phyloP scores from a whole-genome alignment of 192 early-diverging fungal genomes.

The Gonapodya prolifera region DNA sequence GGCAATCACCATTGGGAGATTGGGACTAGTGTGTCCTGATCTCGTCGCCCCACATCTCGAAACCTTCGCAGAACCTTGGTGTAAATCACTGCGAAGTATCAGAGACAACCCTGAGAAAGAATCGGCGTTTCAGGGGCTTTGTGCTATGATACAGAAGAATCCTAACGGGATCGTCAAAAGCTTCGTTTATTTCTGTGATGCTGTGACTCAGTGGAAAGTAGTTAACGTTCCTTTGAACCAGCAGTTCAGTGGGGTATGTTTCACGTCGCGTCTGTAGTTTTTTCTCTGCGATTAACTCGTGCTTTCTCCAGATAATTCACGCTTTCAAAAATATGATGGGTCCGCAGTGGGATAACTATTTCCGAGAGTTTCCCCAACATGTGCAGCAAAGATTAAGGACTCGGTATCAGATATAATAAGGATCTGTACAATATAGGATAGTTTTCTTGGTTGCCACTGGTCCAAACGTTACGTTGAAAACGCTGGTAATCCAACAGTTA shows the following conservation, averaged over 20 bases:
- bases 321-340: slow-evolving; percentile 56
- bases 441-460: too few relatives aligned
- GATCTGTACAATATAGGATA: not conserved
- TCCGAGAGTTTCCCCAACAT: slow-evolving; percentile 26
- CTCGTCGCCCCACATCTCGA: slow-evolving; percentile 77
- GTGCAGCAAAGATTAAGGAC: slow-evolving; percentile 9
- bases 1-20: slow-evolving; percentile 92
- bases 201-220: slow-evolving; percentile 17
- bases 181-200: slow-evolving; percentile 24
- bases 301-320: slow-evolving; percentile 21
- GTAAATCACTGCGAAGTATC: slow-evolving; percentile 57
- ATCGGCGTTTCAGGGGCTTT: slow-evolving; percentile 89
- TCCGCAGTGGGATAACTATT: slow-evolving; percentile 38
- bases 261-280: not conserved
- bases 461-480: too few relatives aligned
- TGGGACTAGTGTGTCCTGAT: slow-evolving; percentile 76
- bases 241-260: slow-evolving; percentile 14
- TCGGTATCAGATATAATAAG: not conserved
- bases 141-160: slow-evolving; percentile 81
- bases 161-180: slow-evolving; percentile 47
- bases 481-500: not conserved
- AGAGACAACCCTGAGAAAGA: slow-evolving; percentile 95
- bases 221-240: slow-evolving; percentile 16
- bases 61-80: slow-evolving; percentile 76
- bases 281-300: not conserved